Evolutionary conservation across 208 protist genomes (phyloP).

Genomic region (Trypanosoma platydactyli): DNA sequence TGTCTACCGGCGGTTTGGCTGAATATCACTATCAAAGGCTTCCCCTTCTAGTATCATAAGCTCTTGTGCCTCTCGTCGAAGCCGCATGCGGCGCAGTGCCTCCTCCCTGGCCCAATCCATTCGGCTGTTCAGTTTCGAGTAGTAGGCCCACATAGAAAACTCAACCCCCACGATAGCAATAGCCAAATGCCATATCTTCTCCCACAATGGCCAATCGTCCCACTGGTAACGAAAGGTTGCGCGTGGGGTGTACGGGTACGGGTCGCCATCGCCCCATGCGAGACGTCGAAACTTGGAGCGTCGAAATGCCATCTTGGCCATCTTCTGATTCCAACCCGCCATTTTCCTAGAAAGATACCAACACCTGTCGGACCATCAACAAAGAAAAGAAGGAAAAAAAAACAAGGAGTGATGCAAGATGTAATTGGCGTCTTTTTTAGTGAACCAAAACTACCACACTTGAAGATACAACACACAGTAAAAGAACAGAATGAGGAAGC

Average conservation of each 20-base stretch:
- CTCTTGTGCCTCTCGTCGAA: conserved; percentile 86
- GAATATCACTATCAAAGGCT: conserved; percentile 82
- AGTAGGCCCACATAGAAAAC: conserved; percentile 82
- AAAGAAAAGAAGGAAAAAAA: conserved; percentile 18
- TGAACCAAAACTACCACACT: neutral
- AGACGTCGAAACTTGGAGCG: conserved; percentile 86
- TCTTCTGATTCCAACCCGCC: conserved; percentile 87
- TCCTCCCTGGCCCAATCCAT: conserved; percentile 91
- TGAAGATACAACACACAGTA: too few relatives aligned
- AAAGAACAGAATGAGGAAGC: neutral
- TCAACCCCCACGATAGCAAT: conserved; percentile 62
- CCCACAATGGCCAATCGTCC: conserved; percentile 90
- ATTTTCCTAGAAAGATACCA: conserved; percentile 24
- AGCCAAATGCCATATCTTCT: conserved; percentile 84
- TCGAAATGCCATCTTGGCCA: conserved; percentile 90
- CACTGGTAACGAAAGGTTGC: conserved; percentile 91
- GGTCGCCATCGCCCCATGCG: conserved; percentile 87
- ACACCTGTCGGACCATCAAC: conserved; percentile 4
- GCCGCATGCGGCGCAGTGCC: conserved; percentile 87
- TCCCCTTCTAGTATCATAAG: conserved; percentile 88
- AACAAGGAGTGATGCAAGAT: neutral
- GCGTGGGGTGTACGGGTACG: conserved; percentile 88
- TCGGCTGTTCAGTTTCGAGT: conserved; percentile 79
- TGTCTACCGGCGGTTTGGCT: conserved; percentile 57
- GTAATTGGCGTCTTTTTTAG: too few relatives aligned